Conservation (phyloP, 495 filamentous ascomycete genomes). For the Neurospora sp. region DNA sequence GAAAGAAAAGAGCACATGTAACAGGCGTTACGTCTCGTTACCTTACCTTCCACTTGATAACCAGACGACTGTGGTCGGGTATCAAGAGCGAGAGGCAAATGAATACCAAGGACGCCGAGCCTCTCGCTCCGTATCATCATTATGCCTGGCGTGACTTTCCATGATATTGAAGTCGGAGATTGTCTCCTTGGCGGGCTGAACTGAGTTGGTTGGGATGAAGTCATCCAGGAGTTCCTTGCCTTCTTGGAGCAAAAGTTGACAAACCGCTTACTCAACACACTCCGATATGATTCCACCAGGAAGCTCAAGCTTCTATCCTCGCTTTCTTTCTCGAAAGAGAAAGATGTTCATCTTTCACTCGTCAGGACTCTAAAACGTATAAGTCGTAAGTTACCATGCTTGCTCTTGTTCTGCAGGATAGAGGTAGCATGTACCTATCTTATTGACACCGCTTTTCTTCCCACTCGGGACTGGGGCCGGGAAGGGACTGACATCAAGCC, state of each 20-base stretch:
- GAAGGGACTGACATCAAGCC: not conserved
- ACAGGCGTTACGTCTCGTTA: not conserved
- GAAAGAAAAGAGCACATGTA: not conserved
- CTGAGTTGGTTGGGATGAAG: not conserved
- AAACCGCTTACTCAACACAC: not conserved
- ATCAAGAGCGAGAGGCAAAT: not conserved
- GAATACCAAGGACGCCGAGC: not conserved
- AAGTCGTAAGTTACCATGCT: not conserved
- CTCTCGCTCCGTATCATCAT: not conserved
- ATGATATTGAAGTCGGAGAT: not conserved
- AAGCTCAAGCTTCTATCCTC: not conserved
- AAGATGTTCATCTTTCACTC: not conserved
- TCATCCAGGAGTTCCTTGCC: not conserved
- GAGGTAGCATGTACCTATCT: not conserved
- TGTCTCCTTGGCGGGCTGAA: not conserved
- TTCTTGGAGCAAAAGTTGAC: not conserved
- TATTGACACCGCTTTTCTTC: not conserved
- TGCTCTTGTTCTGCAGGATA: not conserved
- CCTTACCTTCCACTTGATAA: not conserved
- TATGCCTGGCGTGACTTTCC: not conserved
- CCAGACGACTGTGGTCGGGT: not conserved
- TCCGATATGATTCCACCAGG: not conserved
- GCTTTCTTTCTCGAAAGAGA: not conserved
- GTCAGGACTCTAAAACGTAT: not conserved
- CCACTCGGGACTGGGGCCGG: not conserved